Conservation (phyloP, 768 basidiomycete genomes). For the Agrocybe chaxingu region DNA sequence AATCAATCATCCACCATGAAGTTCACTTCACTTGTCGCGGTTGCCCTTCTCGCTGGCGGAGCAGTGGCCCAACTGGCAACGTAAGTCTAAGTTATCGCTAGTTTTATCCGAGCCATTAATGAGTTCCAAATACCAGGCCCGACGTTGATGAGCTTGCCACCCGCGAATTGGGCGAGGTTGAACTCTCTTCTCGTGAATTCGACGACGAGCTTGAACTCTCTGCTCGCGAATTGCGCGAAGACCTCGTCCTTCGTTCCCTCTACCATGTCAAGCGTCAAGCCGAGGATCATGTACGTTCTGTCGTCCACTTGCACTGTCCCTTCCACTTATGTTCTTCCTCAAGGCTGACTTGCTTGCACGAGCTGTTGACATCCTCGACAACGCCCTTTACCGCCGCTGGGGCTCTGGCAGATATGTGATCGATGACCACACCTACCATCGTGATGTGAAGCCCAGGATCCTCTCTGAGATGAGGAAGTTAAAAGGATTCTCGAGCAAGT, state of each 20-base stretch:
- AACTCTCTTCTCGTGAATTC: background rate
- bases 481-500: background rate
- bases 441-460: slow-evolving; percentile 2
- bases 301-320: background rate
- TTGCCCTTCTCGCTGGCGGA: background rate
- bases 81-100: background rate
- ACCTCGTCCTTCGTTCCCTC: too few species aligned
- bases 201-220: background rate
- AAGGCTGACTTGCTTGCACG: background rate
- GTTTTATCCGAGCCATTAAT: background rate
- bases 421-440: slow-evolving; percentile 6
- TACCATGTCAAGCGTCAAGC: too few species aligned
- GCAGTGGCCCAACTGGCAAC: background rate
- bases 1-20: background rate
- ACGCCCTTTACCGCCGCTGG: background rate
- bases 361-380: background rate
- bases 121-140: background rate
- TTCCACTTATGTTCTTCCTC: background rate
- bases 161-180: background rate
- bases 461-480: background rate
- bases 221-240: background rate
- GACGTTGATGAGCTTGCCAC: background rate
- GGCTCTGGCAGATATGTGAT: slow-evolving; percentile 1
- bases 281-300: background rate
- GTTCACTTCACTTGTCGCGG: background rate